Evolutionary conservation across 1,139 yeast genomes (phyloP), one percentile per base, ranked within the genome.

Genomic region (Kurtzmaniella quercitrusa): DNA sequence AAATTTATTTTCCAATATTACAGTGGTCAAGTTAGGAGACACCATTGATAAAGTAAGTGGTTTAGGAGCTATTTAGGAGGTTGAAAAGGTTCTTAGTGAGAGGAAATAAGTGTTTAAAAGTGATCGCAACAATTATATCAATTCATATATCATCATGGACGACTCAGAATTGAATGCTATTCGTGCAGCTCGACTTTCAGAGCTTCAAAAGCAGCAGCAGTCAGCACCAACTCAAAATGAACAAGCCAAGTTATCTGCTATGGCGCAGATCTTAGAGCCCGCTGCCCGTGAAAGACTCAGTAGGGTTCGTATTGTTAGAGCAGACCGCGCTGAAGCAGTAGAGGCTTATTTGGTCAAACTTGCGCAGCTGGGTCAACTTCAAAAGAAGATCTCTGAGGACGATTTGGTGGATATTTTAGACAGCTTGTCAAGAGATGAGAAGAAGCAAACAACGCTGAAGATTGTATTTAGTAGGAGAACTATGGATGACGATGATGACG

Each of bases 311-410:
- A 79, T 93, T 57, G 98, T 93, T 37, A 78, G 93, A 57, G 94
- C 95, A 2, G 98, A 93, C 46, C 73, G 98, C 43, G 98, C 96
- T 1, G 77, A 79, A 41, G 87, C 88, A 5, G 97, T 91, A n/a
- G 98, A 93, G 58, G 82, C 84, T 50, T 80, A 91, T 57, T 66
- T 93, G 40, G 65, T 85, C 31, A 79, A 82, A 53, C 66, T 91
- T 62, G 87, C 84, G n/a, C 79, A 82, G 44, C 74, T 85, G 55
- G 98, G 98, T 1, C 88, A 85, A 48, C 70, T 91, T 39, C 73
- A 80, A 43, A 76, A 81, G 48, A 87, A 88, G 59, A 71, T 93
- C 31, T 70, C 76, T 5, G 98, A 93, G 59, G 72, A 75, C 34
- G 96, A 90, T 51, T 75, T 93, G 47, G 96, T 90, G 25, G 84